These are phyloP conservation scores for Citrus unshiu DNA, from an alignment of 345 rosid species.

Conservation along the genomic window DNA sequence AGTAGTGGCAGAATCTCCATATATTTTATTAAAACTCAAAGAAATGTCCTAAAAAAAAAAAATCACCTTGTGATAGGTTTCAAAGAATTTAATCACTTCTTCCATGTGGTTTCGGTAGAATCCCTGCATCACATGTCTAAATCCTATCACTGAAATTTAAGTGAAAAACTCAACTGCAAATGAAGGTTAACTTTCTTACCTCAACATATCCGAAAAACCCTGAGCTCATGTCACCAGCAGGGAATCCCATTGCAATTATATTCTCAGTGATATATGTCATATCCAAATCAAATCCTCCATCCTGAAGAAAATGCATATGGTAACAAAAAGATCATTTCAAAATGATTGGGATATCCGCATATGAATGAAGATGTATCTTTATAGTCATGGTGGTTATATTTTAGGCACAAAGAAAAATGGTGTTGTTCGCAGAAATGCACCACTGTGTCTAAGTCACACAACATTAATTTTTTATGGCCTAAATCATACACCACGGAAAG, in stretches of 20 bases:
- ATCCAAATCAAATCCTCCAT: constrained; percentile 89
- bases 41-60: background rate
- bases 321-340: background rate
- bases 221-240: constrained; percentile 95
- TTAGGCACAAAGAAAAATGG: background rate
- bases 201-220: constrained; percentile 87
- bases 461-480: background rate
- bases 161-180: background rate
- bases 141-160: background rate
- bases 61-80: constrained; percentile 78
- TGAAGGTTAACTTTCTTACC: constrained; percentile 33
- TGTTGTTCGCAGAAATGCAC: background rate
- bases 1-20: background rate
- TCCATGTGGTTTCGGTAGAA: constrained; percentile 91
- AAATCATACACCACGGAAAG: background rate
- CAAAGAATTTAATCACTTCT: constrained; percentile 88
- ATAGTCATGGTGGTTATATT: background rate
- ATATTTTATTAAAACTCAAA: background rate
- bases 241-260: constrained; percentile 92
- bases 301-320: constrained; percentile 34
- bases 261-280: constrained; percentile 84
- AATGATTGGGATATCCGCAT: background rate
- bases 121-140: constrained; percentile 53
- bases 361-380: background rate
- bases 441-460: background rate